Evolutionary conservation across 106 monocot genomes (phyloP), one percentile per base, ranked within the genome.

Genomic region (Acanthochlamys bracteata): DNA sequence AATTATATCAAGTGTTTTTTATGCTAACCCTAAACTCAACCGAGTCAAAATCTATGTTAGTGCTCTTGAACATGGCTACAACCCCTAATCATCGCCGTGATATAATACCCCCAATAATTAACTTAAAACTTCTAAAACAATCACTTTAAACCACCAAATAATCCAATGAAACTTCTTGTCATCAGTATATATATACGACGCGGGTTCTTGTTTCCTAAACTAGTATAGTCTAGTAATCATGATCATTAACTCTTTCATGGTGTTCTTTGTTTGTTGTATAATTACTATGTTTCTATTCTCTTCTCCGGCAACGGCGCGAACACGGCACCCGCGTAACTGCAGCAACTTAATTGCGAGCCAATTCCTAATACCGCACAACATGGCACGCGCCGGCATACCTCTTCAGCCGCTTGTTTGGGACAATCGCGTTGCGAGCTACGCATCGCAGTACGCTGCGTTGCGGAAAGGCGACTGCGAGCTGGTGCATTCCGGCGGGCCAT

Each of bases 401-500:
- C 62, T 82, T 11, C 72, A 24, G 41, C 73, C 67, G 49, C 58
- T 86, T 24, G 27, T 25, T 7, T 86, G 86, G 86, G 79, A 86
- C 73, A 8, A 33, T 2, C 73, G 63, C 0, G 71, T 86, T n/a
- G 78, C 82, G 8, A 40, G 45, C 1, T 86, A 86, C 46, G 82
- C 86, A 3, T 45, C 57, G 56, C n/a, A 53, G 65, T 86, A 82
- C 61, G 86, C 73, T 7, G 41, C 49, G 2, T 15, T 26, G 20
- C 65, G 86, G 19, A 52, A 57, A n/a, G 26, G 70, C 11, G 86
- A 86, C 75, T 86, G 86, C 63, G 66, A 61, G 21, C 63, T 86
- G 75, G 75, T 62, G 21, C 86, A 86, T 24, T 86, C 86, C 0
- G 19, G 20, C 22, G 86, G 86, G 17, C 82, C 82, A 1, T 86